These are phyloP conservation scores for Amorphotheca resinae DNA, from an alignment of 495 filamentous ascomycete species.

Conservation along the genomic window DNA sequence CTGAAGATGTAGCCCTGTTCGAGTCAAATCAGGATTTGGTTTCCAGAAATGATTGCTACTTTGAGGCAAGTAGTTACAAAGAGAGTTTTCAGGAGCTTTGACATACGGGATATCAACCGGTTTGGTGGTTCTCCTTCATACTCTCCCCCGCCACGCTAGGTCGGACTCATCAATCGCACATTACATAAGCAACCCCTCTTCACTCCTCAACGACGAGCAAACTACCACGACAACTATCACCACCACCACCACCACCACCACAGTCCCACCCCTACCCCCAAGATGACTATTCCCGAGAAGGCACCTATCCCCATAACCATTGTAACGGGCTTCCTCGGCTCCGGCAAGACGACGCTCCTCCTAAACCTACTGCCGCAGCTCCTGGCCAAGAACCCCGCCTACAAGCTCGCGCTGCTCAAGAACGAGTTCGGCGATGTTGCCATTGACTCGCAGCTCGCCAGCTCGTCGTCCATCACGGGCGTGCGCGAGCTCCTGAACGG, in stretches of 20 bases:
- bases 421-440: slow-evolving; percentile 96
- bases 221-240: slow-evolving; percentile 1
- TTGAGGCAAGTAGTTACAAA: too few relatives aligned
- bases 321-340: slow-evolving; percentile 87
- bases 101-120: too few relatives aligned
- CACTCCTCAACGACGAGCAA: too few relatives aligned
- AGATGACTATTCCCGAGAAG: slow-evolving; percentile 24
- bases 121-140: too few relatives aligned
- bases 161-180: too few relatives aligned
- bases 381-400: slow-evolving; percentile 44
- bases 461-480: slow-evolving; percentile 68
- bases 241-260: background rate
- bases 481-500: slow-evolving; percentile 87
- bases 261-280: background rate
- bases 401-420: slow-evolving; percentile 88
- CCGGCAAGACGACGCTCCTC: slow-evolving; percentile 87
- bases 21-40: too few relatives aligned
- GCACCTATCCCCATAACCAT: slow-evolving; percentile 81
- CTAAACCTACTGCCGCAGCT: slow-evolving; percentile 84
- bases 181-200: too few relatives aligned
- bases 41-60: too few relatives aligned
- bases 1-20: too few relatives aligned
- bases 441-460: slow-evolving; percentile 81
- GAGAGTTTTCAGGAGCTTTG: too few relatives aligned
- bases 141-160: too few relatives aligned